A percentile compares a stretch with the other conserved stretches of the same genome.
Conservation (phyloP, 1,139 yeast genomes). For the Debaryomyces udenii region DNA sequence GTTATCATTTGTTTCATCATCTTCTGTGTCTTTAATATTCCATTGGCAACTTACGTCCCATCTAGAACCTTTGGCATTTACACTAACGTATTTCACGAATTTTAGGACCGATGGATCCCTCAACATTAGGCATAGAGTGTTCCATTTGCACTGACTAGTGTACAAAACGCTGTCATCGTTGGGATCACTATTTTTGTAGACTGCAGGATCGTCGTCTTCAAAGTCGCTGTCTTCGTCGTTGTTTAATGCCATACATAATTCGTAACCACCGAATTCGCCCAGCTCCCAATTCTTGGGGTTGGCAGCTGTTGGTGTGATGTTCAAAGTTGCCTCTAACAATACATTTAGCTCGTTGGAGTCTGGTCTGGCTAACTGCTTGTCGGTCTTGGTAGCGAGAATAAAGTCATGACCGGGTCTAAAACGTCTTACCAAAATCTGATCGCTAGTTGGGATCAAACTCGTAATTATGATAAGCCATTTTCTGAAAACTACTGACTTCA, state of each 20-base stretch:
- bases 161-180: slow-evolving; percentile 77
- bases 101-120: slow-evolving; percentile 85
- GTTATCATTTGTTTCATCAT: too few relatives aligned
- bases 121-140: slow-evolving; percentile 72
- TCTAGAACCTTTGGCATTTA: slow-evolving; percentile 84
- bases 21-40: slow-evolving; percentile 54
- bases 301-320: slow-evolving; percentile 69
- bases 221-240: slow-evolving; percentile 43
- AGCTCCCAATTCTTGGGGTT: slow-evolving; percentile 69
- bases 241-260: slow-evolving; percentile 76
- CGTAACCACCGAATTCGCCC: slow-evolving; percentile 94
- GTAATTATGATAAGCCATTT: slow-evolving; percentile 74
- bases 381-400: slow-evolving; percentile 82
- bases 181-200: slow-evolving; percentile 58
- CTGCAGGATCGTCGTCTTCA: slow-evolving; percentile 58
- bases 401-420: slow-evolving; percentile 96
- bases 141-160: slow-evolving; percentile 85
- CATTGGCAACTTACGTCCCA: slow-evolving; percentile 90
- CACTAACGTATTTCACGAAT: slow-evolving; percentile 90
- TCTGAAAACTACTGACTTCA: slow-evolving; percentile 63
- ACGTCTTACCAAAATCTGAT: slow-evolving; percentile 74
- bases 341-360: slow-evolving; percentile 49
- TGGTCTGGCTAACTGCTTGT: slow-evolving; percentile 44
- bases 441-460: slow-evolving; percentile 62
- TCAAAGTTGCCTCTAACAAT: slow-evolving; percentile 67